These are phyloP conservation scores for Paulownia fortunei DNA, from an alignment of 257 asterid species.

Conservation along the genomic window DNA sequence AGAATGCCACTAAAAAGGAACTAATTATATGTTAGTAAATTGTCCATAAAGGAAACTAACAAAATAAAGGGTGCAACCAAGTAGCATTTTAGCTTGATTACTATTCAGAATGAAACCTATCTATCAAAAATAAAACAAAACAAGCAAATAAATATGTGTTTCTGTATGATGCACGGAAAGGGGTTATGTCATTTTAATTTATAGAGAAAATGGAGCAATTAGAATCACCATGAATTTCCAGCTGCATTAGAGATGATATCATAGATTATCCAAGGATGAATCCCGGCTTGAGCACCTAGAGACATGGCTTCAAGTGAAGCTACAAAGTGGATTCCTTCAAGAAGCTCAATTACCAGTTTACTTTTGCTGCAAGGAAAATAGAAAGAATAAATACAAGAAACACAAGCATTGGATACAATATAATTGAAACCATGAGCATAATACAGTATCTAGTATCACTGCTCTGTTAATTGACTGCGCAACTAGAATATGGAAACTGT, in stretches of 20 bases:
- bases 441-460: neutral
- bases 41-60: neutral
- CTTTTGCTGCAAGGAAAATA: conserved; percentile 66
- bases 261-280: conserved; percentile 91
- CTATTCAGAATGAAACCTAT: neutral
- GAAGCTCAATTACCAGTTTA: conserved; percentile 91
- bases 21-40: neutral
- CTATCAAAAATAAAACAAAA: neutral
- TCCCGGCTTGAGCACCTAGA: conserved; percentile 88
- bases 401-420: conserved; percentile 10
- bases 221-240: conserved; percentile 88
- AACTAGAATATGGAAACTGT: neutral
- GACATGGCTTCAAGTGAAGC: conserved; percentile 95
- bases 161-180: neutral
- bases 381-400: conserved; percentile 22
- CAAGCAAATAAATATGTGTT: neutral
- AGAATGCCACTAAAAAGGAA: conserved; percentile 9
- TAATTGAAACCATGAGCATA: conserved; percentile 25
- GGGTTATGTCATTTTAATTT: neutral
- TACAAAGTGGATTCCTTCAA: conserved; percentile 91
- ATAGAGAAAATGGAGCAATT: conserved; percentile 28
- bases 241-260: conserved; percentile 97
- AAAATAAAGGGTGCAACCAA: conserved; percentile 2
- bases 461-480: neutral
- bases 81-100: neutral